Base-by-base conservation (phyloP, 495 filamentous ascomycete species). In the Penicillium diatomitis region DNA sequence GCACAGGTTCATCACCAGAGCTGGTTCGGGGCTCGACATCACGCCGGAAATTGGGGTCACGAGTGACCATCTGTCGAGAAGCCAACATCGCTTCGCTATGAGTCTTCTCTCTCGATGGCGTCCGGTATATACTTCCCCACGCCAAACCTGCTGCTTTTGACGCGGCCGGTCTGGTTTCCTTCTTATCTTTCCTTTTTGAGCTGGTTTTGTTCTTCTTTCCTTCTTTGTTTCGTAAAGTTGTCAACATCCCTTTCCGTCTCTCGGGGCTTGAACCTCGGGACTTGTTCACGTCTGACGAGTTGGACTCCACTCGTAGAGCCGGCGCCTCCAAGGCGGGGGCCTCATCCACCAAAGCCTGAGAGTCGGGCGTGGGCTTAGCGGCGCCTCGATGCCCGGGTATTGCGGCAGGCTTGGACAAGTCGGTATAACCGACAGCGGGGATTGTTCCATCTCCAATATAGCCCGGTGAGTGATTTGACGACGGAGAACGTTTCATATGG, bases 101-200 rank as follows among this genome's bases (percentile, higher is more conserved):
- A 5, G 55, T 50, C 56, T 61, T 68, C 10, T 69, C 66, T 8
- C 48, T 50, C 36, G 59, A 60, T 0, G 61, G 50, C 9, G 62
- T 44, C 2, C 71, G 70, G 30, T 72, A 71, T 33, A 73, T 68
- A 50, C 73, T 77, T 38, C 74, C 80, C 90, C 90, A 98, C 11
- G 91, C 91, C 34, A 95, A 66, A 2, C 86, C 85, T 2, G 92
- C 92, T 9, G 92, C 92, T 64, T 87, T 94, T 38, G 86, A 89
- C 31, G 90, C 88, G 40, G 75, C 75, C 39, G 68, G 75, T 30
- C 70, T 64, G 59, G 56, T 45, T 53, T 62, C 64, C 59, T 61
- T 68, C 56, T 20, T 20, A 20, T 62, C 64, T 58, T 61, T 68
- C 56, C 56, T 54, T 51, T 67, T 55, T 31, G 55, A 32, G 51